phyloP scores from a whole-genome alignment of 225 moss, liverwort and hornwort genomes.

The Lunularia cruciata region DNA sequence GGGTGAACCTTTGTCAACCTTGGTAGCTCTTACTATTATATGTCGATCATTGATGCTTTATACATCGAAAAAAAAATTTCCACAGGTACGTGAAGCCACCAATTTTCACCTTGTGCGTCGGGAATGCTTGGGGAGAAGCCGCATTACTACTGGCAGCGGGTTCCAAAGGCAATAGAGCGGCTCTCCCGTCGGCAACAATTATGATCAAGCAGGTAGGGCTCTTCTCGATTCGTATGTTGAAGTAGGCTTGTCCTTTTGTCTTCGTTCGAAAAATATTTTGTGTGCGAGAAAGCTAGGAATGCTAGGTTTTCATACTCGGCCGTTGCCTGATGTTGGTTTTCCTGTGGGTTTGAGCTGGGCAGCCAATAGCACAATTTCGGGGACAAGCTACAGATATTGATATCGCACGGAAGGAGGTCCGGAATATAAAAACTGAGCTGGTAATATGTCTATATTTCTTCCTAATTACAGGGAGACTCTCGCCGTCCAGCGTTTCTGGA shows the following conservation, averaged over 20 bases:
- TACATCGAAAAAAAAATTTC: neutral
- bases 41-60: neutral
- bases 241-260: neutral
- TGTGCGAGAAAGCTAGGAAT: too few relatives aligned
- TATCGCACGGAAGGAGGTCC: slow-evolving; percentile 92
- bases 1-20: neutral
- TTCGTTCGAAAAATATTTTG: neutral
- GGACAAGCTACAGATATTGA: slow-evolving; percentile 98
- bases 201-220: slow-evolving; percentile 81
- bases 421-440: slow-evolving; percentile 89
- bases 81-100: slow-evolving; percentile 90
- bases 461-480: too few relatives aligned
- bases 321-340: neutral
- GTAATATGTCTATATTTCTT: slow-evolving; percentile 35
- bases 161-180: slow-evolving; percentile 90
- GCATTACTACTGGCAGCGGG: slow-evolving; percentile 88
- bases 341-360: slow-evolving; percentile 11
- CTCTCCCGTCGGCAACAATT: slow-evolving; percentile 90
- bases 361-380: slow-evolving; percentile 98
- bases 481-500: too few relatives aligned
- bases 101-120: slow-evolving; percentile 90
- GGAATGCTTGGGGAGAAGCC: slow-evolving; percentile 99
- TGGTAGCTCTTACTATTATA: too few relatives aligned
- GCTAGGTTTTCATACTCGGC: neutral
- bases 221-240: neutral